Conservation (phyloP, 2,329 filamentous ascomycete genomes). For the Talaromyces funiculosus region DNA sequence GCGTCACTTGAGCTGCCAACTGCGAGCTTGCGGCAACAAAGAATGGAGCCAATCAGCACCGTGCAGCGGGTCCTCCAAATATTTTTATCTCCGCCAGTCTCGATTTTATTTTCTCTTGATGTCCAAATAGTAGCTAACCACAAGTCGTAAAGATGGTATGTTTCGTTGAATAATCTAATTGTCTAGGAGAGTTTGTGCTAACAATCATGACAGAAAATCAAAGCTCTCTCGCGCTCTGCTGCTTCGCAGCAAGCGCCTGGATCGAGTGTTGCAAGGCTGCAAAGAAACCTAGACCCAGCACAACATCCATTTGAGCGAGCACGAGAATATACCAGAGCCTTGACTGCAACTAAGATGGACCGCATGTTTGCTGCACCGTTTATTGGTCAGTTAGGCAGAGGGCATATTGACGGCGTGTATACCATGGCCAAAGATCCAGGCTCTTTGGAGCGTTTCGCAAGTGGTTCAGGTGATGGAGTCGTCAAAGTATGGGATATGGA, state of each 20-base stretch:
- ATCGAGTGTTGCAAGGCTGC: conserved; percentile 40
- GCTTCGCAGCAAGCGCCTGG: conserved; percentile 45
- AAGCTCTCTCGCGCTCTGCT: conserved; percentile 45
- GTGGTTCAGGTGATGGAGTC: conserved; percentile 83
- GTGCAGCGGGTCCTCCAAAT: not conserved
- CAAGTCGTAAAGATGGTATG: not conserved
- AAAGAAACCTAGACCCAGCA: conserved; percentile 65
- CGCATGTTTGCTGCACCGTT: conserved; percentile 87
- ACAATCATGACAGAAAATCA: conserved; percentile 47
- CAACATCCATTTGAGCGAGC: conserved; percentile 88
- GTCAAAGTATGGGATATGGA: conserved; percentile 89
- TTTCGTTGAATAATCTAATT: not conserved
- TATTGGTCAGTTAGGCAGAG: conserved; percentile 76
- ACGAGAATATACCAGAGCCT: conserved; percentile 71
- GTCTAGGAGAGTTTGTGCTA: not conserved
- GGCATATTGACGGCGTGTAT: conserved; percentile 89
- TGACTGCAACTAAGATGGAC: conserved; percentile 86
- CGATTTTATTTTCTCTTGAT: not conserved
- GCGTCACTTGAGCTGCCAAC: conserved; percentile 8
- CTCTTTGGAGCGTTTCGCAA: conserved; percentile 68
- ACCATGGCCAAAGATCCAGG: conserved; percentile 73
- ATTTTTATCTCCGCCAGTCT: conserved; percentile 12
- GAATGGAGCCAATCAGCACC: conserved; percentile 5
- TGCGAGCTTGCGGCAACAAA: conserved; percentile 5
- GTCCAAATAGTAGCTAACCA: not conserved